Conservation (phyloP, 2,329 filamentous ascomycete genomes). For the Penicillium glabrum region DNA sequence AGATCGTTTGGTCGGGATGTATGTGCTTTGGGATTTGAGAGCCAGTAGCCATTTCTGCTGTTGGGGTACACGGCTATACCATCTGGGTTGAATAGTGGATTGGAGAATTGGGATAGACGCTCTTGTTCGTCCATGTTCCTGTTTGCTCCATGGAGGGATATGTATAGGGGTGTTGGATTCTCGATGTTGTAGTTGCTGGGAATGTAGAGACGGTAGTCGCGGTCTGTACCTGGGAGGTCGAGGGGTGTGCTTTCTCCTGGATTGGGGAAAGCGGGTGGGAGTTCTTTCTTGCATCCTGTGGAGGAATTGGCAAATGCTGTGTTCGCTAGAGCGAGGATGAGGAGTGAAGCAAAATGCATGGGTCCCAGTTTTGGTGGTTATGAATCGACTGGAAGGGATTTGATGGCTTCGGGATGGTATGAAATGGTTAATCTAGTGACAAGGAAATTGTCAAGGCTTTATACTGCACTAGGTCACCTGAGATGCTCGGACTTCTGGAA, state of each 20-base stretch:
- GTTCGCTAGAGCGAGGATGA: not conserved
- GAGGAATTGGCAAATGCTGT: not conserved
- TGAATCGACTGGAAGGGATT: too few relatives aligned
- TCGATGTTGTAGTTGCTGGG: slow-evolving; percentile 36
- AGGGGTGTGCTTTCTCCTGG: slow-evolving; percentile 14
- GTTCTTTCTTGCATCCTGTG: slow-evolving; percentile 16
- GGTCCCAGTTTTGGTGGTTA: too few relatives aligned
- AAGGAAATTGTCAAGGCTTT: too few relatives aligned
- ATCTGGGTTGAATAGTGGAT: slow-evolving; percentile 44
- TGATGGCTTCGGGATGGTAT: too few relatives aligned
- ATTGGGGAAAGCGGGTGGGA: slow-evolving; percentile 18
- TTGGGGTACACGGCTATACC: slow-evolving; percentile 48
- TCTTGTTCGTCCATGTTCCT: slow-evolving; percentile 41
- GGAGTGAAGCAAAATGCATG: not conserved
- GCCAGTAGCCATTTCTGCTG: slow-evolving; percentile 41
- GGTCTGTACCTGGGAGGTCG: slow-evolving; percentile 14
- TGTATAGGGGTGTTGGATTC: slow-evolving; percentile 43
- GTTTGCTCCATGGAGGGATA: slow-evolving; percentile 50
- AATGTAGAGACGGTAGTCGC: slow-evolving; percentile 25
- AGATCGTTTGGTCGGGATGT: slow-evolving; percentile 42
- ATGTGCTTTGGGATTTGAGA: slow-evolving; percentile 37
- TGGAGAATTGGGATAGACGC: slow-evolving; percentile 47
- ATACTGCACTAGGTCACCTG: too few relatives aligned
- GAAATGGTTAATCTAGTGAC: too few relatives aligned
- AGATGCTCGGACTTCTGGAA: too few relatives aligned